Conservation (phyloP, 2,329 filamentous ascomycete genomes). For the Xylaria sp. region DNA sequence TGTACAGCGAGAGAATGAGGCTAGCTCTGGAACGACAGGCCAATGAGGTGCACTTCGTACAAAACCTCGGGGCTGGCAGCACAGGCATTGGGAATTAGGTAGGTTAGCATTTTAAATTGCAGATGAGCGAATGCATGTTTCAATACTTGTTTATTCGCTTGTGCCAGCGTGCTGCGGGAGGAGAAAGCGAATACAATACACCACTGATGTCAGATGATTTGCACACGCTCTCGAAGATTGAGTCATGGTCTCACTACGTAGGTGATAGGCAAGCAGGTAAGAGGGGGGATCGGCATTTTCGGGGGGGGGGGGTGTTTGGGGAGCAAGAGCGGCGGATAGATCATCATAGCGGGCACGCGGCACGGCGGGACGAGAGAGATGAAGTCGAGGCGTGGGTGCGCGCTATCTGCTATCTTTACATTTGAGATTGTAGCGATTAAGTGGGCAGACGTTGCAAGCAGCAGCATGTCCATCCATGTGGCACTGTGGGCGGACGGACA, state of each 20-base stretch:
- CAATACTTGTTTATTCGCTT: constrained; percentile 4
- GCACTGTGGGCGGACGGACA: background rate
- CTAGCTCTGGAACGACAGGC: constrained; percentile 75
- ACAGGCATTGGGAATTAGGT: constrained; percentile 29
- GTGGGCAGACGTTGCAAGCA: background rate
- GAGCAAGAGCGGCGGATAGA: no score
- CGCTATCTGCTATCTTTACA: background rate
- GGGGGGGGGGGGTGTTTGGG: constrained; percentile 7
- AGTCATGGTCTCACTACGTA: constrained; percentile 22
- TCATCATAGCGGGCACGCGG: no score
- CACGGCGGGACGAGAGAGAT: background rate
- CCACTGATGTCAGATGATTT: background rate
- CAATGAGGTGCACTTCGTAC: constrained; percentile 76
- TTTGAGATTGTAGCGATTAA: background rate
- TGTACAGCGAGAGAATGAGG: constrained; percentile 73
- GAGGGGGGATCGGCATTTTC: constrained; percentile 22
- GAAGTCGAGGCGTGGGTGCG: background rate
- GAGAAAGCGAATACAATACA: constrained; percentile 8
- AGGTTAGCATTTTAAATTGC: constrained; percentile 10
- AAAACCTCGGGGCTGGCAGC: constrained; percentile 60
- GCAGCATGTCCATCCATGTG: background rate
- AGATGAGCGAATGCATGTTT: constrained; percentile 1
- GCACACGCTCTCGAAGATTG: constrained; percentile 1
- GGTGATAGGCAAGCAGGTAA: constrained; percentile 3
- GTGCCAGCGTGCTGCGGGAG: constrained; percentile 1